phyloP scores from a whole-genome alignment of 164 flowering plant genomes.

The Santalum album region DNA sequence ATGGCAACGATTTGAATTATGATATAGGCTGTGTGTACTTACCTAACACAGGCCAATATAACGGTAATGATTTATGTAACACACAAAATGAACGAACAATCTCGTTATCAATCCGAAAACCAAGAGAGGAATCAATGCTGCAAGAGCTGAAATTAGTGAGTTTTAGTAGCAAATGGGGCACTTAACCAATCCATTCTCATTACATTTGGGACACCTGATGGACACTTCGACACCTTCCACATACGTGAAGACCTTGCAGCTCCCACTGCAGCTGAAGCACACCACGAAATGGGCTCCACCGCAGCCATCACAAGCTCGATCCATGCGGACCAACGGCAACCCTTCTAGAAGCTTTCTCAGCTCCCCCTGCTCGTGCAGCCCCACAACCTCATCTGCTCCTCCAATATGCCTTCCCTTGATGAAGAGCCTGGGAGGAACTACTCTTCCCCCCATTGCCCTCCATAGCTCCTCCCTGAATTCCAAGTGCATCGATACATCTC shows the following conservation, averaged over 20 bases:
- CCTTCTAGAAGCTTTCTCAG: slow-evolving; percentile 49
- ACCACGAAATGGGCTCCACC: slow-evolving; percentile 43
- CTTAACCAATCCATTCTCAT: slow-evolving; percentile 71
- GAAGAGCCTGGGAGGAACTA: slow-evolving; percentile 72
- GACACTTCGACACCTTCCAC: slow-evolving; percentile 12
- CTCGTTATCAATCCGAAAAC: too few relatives aligned
- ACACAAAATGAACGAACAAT: too few relatives aligned
- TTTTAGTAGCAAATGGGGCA: slow-evolving; percentile 59
- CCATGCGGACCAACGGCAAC: slow-evolving; percentile 21
- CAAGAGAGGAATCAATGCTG: background rate
- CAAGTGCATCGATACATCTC: slow-evolving; percentile 77
- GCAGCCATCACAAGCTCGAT: slow-evolving; percentile 39
- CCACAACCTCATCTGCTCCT: slow-evolving; percentile 65
- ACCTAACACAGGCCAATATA: too few relatives aligned
- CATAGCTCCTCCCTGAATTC: slow-evolving; percentile 69
- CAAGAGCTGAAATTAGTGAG: too few relatives aligned
- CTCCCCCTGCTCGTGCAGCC: slow-evolving; percentile 71
- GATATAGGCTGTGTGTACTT: too few relatives aligned
- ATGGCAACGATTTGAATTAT: too few relatives aligned
- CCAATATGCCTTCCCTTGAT: slow-evolving; percentile 72
- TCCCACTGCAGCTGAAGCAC: slow-evolving; percentile 65
- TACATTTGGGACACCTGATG: slow-evolving; percentile 48
- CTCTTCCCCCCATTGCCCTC: slow-evolving; percentile 47
- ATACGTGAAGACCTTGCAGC: slow-evolving; percentile 33
- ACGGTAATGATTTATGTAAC: too few relatives aligned